Base-by-base conservation (phyloP, 2,329 filamentous ascomycete genomes). In the Furcasterigmium sp. region DNA sequence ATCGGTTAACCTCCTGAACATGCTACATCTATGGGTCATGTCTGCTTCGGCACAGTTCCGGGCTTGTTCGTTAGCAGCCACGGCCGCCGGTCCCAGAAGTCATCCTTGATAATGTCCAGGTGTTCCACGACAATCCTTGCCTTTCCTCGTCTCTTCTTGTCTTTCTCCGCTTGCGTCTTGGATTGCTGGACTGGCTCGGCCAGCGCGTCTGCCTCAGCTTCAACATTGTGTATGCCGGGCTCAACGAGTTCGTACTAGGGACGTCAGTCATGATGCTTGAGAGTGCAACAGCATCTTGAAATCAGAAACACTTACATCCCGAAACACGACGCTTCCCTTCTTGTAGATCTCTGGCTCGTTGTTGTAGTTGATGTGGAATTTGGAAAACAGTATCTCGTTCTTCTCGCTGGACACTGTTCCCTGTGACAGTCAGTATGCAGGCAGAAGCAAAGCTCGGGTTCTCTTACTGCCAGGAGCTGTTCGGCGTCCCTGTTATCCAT, bases 291-390 rank as follows among this genome's bases (percentile, higher is more conserved):
- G 15, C 14, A 18, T 20, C 4, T 5, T 19, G 15, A 17, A n/a
- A n/a, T n/a, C n/a, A n/a, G n/a, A n/a, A n/a, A 10, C 15, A 63
- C 78, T 57, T 65, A 86, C 85, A 60, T 93, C 86, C 54, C 91
- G 78, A 61, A 91, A 93, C 5, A 97, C 66, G 2, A 96, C 85
- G 52, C 88, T 97, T 5, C 93, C 93, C 62, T 97, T 98, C 62
- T 85, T 93, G 64, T 80, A 95, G 14, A 96, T 90, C 50, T 94
- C 89, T 0, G 82, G 81, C 63, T 98, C 93, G 53, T 95, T 93
- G 64, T 98, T 98, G 68, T 98, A 98, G 66, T 98, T 98, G 60
- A 97, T 91, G 3, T 83, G 80, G 62, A 95, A 97, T 20, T 77
- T 76, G 2, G 83, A 86, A 63, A 93, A 98, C 13, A 98, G 69